Percentiles rank a stretch among this genome's conserved stretches.
Evolutionary conservation across 805 yeast genomes (phyloP).

Genomic region (Nakazawaea siamensis): DNA sequence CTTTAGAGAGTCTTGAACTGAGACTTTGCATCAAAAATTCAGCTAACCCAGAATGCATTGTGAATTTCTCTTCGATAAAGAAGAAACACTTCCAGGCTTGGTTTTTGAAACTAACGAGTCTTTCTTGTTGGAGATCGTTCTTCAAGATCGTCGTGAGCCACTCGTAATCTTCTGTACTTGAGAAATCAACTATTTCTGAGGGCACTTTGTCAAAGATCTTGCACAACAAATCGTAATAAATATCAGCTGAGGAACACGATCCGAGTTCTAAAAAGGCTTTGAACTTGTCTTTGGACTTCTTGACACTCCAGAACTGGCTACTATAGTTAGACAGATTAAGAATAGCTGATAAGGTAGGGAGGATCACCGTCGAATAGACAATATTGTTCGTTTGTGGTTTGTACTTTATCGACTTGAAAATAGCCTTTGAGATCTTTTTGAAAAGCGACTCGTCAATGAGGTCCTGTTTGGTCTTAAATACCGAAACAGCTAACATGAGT

Average conservation of each 20-base stretch:
- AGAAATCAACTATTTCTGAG: not conserved
- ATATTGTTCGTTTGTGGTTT: constrained; percentile 24
- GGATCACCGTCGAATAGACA: constrained; percentile 35
- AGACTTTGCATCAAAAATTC: not conserved
- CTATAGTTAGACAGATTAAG: constrained; percentile 34
- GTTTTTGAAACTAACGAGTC: constrained; percentile 13
- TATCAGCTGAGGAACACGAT: constrained; percentile 41
- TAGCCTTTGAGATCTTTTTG: constrained; percentile 34
- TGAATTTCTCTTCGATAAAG: constrained; percentile 1
- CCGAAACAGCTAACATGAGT: constrained; percentile 26
- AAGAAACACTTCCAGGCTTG: constrained; percentile 21
- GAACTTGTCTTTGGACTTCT: constrained; percentile 32
- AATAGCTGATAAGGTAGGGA: constrained; percentile 42
- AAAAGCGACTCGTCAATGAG: constrained; percentile 22
- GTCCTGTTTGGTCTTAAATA: constrained; percentile 16
- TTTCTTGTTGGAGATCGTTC: constrained; percentile 17
- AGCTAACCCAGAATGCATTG: not conserved
- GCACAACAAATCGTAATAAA: constrained; percentile 31
- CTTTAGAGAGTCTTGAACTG: not conserved
- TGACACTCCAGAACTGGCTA: constrained; percentile 44
- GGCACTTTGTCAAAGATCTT: constrained; percentile 15
- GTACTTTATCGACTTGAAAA: constrained; percentile 34
- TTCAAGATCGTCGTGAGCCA: constrained; percentile 14
- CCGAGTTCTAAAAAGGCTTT: constrained; percentile 42
- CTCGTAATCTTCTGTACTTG: constrained; percentile 3